A percentile compares a stretch with the other conserved stretches of the same genome.
Evolutionary conservation across 257 asterid genomes (phyloP).

Genomic region (Agastache rugosa): DNA sequence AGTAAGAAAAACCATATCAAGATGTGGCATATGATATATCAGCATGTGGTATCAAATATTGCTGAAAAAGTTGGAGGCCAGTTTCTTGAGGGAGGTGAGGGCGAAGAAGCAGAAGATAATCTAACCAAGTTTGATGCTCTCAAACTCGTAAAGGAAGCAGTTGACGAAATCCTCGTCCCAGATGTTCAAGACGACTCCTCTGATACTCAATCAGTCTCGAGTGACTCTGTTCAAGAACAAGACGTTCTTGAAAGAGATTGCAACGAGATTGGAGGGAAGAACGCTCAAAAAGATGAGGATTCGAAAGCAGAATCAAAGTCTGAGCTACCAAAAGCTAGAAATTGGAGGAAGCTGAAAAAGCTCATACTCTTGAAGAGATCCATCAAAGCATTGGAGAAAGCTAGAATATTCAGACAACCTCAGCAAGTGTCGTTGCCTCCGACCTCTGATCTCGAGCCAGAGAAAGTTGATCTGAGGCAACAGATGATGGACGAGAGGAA

Average conservation of each 20-base stretch:
- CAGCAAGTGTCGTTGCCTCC: constrained; percentile 34
- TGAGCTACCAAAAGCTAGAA: constrained; percentile 53
- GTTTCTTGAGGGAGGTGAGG: constrained; percentile 77
- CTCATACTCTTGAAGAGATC: constrained; percentile 74
- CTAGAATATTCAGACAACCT: constrained; percentile 46
- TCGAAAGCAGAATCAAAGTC: constrained; percentile 29
- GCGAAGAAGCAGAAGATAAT: constrained; percentile 48
- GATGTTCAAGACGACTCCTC: constrained; percentile 62
- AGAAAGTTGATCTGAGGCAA: constrained; percentile 63
- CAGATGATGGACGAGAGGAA: constrained; percentile 78
- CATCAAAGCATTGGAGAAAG: constrained; percentile 76
- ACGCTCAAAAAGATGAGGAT: background rate
- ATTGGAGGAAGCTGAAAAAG: constrained; percentile 85
- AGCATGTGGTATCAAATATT: constrained; percentile 77
- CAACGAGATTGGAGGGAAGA: background rate
- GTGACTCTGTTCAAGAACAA: constrained; percentile 49
- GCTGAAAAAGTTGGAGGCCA: constrained; percentile 72
- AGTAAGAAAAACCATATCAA: constrained; percentile 50
- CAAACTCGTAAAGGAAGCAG: constrained; percentile 85
- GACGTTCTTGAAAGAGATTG: constrained; percentile 42
- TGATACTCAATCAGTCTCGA: constrained; percentile 55
- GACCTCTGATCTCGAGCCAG: constrained; percentile 43
- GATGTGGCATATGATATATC: constrained; percentile 96
- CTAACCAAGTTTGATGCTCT: constrained; percentile 77
- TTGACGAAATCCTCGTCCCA: constrained; percentile 80